phyloP scores from a whole-genome alignment of 139 green algal genomes.

The Coelastrella sp. region DNA sequence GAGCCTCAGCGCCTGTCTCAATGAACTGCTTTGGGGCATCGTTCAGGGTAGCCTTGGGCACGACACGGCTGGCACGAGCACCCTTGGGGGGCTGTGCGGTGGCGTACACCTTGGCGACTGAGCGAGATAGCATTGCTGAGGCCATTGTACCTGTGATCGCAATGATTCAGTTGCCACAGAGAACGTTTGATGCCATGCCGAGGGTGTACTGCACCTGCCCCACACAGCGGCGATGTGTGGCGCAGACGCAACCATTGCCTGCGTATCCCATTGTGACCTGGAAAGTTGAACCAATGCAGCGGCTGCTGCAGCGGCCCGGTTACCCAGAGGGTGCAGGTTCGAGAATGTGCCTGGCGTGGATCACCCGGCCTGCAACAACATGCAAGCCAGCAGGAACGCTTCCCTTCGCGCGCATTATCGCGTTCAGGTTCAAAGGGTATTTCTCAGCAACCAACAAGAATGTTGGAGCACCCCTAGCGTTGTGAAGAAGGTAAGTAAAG shows the following conservation, averaged over 20 bases:
- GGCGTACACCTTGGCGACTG: constrained; percentile 16
- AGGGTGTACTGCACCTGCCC: neutral
- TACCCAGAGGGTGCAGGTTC: too few relatives aligned
- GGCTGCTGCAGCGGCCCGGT: too few relatives aligned
- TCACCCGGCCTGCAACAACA: neutral
- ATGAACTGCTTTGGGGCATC: constrained; percentile 41
- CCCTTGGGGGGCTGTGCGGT: constrained; percentile 14
- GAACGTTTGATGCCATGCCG: neutral
- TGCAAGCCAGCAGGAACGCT: constrained; percentile 21
- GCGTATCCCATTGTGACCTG: neutral
- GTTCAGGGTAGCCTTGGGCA: constrained; percentile 32
- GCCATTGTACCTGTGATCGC: constrained; percentile 35
- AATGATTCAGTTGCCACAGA: neutral
- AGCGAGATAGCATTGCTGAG: constrained; percentile 38
- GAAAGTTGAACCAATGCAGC: too few relatives aligned
- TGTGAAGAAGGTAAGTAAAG: neutral
- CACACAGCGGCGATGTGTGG: neutral
- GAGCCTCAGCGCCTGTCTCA: constrained; percentile 50
- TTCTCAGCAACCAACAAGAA: constrained; percentile 42
- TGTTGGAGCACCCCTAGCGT: constrained; percentile 49
- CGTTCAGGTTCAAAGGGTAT: constrained; percentile 55
- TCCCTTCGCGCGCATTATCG: constrained; percentile 52
- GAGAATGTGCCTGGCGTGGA: neutral
- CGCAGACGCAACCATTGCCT: neutral
- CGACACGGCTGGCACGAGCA: neutral